Evolutionary conservation across 805 yeast genomes (phyloP).

Genomic region (Ogataea chonburiensis): DNA sequence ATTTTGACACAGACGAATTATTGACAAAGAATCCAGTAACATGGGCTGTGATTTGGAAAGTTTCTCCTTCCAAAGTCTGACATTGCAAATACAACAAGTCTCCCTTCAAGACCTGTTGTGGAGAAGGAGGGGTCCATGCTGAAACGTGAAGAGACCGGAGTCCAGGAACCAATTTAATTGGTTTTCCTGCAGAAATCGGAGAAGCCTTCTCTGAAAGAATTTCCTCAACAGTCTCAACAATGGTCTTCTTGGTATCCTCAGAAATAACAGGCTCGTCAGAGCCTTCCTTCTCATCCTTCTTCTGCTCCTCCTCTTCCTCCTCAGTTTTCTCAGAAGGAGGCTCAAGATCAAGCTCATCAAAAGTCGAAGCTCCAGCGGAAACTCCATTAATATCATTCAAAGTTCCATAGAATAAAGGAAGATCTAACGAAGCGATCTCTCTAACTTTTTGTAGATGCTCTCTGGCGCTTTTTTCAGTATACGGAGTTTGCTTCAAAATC

Average conservation of each 20-base stretch:
- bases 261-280: slow-evolving; percentile 25
- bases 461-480: slow-evolving; percentile 58
- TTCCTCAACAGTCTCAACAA: slow-evolving; percentile 22
- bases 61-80: slow-evolving; percentile 80
- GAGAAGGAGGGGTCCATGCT: slow-evolving; percentile 84
- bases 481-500: slow-evolving; percentile 51
- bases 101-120: slow-evolving; percentile 60
- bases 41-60: slow-evolving; percentile 73
- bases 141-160: slow-evolving; percentile 60
- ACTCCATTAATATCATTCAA: slow-evolving; percentile 37
- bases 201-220: slow-evolving; percentile 12
- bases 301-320: slow-evolving; percentile 22
- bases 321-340: slow-evolving; percentile 20
- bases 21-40: slow-evolving; percentile 78
- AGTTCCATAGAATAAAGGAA: slow-evolving; percentile 44
- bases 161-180: slow-evolving; percentile 43
- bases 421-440: slow-evolving; percentile 55
- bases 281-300: slow-evolving; percentile 23
- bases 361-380: slow-evolving; percentile 52
- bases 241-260: slow-evolving; percentile 34
- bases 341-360: slow-evolving; percentile 36
- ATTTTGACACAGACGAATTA: slow-evolving; percentile 61
- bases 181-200: slow-evolving; percentile 32
- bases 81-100: slow-evolving; percentile 75
- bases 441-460: slow-evolving; percentile 65